Conservation (phyloP, 306 rosid species). For the Abrus precatorius region DNA sequence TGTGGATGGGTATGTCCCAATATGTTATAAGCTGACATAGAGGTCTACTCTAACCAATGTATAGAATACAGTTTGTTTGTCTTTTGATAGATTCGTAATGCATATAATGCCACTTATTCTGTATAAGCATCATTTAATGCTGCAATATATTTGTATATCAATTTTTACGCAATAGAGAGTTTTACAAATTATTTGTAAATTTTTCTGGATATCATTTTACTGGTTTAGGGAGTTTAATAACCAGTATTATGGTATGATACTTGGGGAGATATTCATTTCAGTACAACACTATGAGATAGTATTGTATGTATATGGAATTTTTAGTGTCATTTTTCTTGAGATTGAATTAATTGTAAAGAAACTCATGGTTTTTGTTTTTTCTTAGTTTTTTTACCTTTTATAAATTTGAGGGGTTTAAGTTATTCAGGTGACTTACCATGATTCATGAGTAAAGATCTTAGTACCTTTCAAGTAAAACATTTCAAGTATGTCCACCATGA, state of each 20-base stretch:
- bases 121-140: neutral
- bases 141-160: constrained; percentile 26
- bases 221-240: neutral
- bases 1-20: neutral
- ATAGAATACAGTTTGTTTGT: constrained; percentile 27
- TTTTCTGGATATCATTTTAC: neutral
- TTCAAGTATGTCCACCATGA: constrained; percentile 15
- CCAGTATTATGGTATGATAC: neutral
- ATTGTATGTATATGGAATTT: constrained; percentile 17
- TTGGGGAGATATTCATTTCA: constrained; percentile 17
- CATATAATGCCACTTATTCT: constrained; percentile 5
- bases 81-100: constrained; percentile 4
- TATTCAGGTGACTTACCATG: constrained; percentile 29
- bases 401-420: constrained; percentile 7
- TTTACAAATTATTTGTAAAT: constrained; percentile 16
- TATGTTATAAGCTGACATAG: constrained; percentile 36
- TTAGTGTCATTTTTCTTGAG: constrained; percentile 6
- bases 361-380: neutral
- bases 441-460: neutral
- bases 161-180: neutral
- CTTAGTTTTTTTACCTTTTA: neutral
- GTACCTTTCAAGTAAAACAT: constrained; percentile 24
- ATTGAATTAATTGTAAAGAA: constrained; percentile 37
- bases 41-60: constrained; percentile 35
- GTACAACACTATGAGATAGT: neutral